Evolutionary conservation across 139 green algal species (phyloP).

Genomic region (Gonium pectorale): DNA sequence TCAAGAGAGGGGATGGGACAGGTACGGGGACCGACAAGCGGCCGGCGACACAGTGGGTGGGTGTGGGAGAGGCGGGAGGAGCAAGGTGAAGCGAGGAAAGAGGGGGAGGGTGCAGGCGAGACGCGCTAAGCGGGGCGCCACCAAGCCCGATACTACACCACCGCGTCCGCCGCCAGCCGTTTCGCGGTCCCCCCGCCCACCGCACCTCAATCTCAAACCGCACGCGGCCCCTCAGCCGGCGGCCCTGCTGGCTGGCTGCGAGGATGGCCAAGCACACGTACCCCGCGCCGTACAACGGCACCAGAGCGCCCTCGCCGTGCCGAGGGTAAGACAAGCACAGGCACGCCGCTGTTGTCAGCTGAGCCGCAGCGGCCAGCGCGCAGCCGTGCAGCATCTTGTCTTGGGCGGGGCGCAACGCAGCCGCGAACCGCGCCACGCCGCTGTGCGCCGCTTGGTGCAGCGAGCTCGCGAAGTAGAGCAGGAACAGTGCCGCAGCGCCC

Average conservation of each 20-base stretch:
- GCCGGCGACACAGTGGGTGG: no score
- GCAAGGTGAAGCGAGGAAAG: no score
- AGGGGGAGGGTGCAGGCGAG: no score
- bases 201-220: slow-evolving; percentile 10
- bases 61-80: no score
- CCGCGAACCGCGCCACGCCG: background rate
- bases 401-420: background rate
- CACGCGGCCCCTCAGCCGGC: background rate
- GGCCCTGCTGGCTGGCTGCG: background rate
- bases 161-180: no score
- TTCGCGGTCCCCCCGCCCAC: no score
- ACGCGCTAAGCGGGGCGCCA: no score
- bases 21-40: no score
- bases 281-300: slow-evolving; percentile 11
- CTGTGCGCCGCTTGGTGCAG: background rate
- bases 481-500: background rate
- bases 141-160: no score
- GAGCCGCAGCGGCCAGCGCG: background rate
- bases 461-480: background rate
- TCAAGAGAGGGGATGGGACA: no score
- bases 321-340: background rate
- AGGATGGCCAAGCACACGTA: slow-evolving; percentile 6
- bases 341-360: background rate
- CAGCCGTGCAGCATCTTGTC: background rate
- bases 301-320: slow-evolving; percentile 14